A percentile compares a stretch with the other conserved stretches of the same genome.
phyloP scores from a whole-genome alignment of 352 stramenopile genomes.

The Phytophthora cryptogea region DNA sequence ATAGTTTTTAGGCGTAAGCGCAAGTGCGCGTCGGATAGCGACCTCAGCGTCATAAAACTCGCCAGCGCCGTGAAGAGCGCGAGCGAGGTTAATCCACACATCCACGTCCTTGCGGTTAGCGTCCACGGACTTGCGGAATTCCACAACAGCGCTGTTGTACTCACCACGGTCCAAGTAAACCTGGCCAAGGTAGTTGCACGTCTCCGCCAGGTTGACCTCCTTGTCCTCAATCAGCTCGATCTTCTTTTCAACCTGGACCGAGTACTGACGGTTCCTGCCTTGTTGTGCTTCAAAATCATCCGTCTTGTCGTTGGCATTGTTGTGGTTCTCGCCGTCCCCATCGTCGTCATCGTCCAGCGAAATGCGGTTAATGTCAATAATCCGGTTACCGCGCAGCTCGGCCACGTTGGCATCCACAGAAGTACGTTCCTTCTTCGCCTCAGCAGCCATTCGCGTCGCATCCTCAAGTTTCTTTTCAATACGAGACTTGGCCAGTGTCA shows the following conservation, averaged over 20 bases:
- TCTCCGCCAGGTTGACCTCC: conserved; percentile 63
- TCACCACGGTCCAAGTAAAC: conserved; percentile 75
- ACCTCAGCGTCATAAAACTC: conserved; percentile 75
- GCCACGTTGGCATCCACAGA: conserved; percentile 47
- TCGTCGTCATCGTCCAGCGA: conserved; percentile 53
- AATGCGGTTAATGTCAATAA: conserved; percentile 73
- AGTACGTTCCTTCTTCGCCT: conserved; percentile 45
- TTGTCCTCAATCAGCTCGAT: conserved; percentile 48
- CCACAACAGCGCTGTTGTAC: conserved; percentile 51
- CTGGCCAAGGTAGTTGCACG: conserved; percentile 74
- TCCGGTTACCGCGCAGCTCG: conserved; percentile 56
- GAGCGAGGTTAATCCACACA: conserved; percentile 79
- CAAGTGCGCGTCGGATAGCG: conserved; percentile 57
- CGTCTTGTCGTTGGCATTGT: conserved; percentile 30
- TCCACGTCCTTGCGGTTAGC: conserved; percentile 67
- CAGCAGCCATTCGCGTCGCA: conserved; percentile 22
- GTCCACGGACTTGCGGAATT: conserved; percentile 77
- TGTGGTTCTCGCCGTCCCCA: conserved; percentile 37
- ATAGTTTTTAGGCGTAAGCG: conserved; percentile 63
- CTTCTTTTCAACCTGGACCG: conserved; percentile 38
- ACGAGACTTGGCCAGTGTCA: conserved; percentile 56
- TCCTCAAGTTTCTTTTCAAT: conserved; percentile 60
- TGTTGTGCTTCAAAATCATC: conserved; percentile 25
- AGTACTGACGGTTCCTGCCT: conserved; percentile 26
- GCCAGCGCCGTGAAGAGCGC: conserved; percentile 55